phyloP scores from a whole-genome alignment of 2,329 filamentous ascomycete genomes.

The Colletotrichum sojae region DNA sequence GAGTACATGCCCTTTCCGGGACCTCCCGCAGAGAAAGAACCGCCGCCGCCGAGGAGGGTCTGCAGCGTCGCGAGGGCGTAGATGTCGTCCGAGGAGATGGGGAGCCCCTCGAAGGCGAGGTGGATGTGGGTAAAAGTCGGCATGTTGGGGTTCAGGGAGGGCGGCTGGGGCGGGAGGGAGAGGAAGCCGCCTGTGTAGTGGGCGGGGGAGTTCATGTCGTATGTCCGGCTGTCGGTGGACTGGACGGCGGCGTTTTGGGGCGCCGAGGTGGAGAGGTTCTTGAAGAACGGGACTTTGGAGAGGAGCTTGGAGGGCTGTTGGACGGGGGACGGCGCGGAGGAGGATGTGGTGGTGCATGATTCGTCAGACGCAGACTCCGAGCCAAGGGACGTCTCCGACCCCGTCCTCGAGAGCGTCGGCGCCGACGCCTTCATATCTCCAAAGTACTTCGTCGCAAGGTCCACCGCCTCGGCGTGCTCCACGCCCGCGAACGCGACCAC shows the following conservation, averaged over 20 bases:
- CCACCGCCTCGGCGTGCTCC: conserved; percentile 83
- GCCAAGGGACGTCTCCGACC: conserved; percentile 70
- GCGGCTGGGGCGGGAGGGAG: conserved; percentile 84
- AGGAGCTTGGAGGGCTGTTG: conserved; percentile 75
- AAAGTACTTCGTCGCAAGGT: conserved; percentile 86
- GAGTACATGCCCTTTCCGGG: conserved; percentile 99
- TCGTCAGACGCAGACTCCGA: conserved; percentile 51
- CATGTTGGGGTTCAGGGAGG: conserved; percentile 81
- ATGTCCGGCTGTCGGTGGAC: conserved; percentile 57
- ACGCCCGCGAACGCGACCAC: conserved; percentile 97
- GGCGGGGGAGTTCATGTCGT: conserved; percentile 75
- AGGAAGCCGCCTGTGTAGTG: conserved; percentile 96
- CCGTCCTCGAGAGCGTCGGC: conserved; percentile 66
- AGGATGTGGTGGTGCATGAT: conserved; percentile 44
- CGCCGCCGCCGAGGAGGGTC: conserved; percentile 94
- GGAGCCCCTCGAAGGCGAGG: conserved; percentile 94
- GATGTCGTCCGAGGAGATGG: conserved; percentile 91
- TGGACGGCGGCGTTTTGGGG: conserved; percentile 72
- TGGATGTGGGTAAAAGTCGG: conserved; percentile 93
- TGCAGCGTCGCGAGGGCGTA: conserved; percentile 96
- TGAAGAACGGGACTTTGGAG: conserved; percentile 90
- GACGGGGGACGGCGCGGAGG: conserved; percentile 52
- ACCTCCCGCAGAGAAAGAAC: conserved; percentile 95
- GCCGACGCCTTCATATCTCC: conserved; percentile 83
- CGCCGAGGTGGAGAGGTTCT: conserved; percentile 85